Evolutionary conservation across 2,329 filamentous ascomycete species (phyloP).

Genomic region (Fusarium tricinctum): DNA sequence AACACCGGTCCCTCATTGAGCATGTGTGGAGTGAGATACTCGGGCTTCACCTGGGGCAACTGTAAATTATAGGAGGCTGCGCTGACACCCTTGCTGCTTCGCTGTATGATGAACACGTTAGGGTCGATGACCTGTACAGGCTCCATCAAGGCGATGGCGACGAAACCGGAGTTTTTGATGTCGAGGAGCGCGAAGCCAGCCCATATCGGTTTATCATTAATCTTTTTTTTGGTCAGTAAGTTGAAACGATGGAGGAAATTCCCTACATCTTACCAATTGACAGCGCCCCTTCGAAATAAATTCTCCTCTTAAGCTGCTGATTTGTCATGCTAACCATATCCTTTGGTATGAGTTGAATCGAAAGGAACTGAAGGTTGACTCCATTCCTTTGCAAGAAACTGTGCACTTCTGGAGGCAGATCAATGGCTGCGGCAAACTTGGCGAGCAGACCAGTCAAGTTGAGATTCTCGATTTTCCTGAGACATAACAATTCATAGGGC

Average conservation of each 20-base stretch:
- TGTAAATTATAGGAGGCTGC: background rate
- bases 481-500: conserved; percentile 1
- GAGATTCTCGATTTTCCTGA: background rate
- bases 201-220: conserved; percentile 1
- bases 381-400: conserved; percentile 1
- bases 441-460: background rate
- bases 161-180: conserved; percentile 2
- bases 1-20: background rate
- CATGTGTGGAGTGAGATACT: background rate
- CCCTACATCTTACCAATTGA: background rate
- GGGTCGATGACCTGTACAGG: background rate
- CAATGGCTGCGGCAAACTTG: background rate
- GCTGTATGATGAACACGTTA: background rate
- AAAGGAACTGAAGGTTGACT: background rate
- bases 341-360: background rate
- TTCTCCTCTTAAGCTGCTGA: background rate
- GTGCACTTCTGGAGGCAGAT: background rate
- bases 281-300: conserved; percentile 1
- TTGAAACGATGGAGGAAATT: background rate
- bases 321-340: background rate
- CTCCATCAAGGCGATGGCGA: conserved; percentile 1
- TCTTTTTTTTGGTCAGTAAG: background rate
- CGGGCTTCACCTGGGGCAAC: background rate
- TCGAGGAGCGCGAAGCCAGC: conserved; percentile 1
- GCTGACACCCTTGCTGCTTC: background rate